Evolutionary conservation across 2,329 filamentous ascomycete species (phyloP), one percentile per base, ranked within the genome.

Genomic region (Xylariaceae sp.): DNA sequence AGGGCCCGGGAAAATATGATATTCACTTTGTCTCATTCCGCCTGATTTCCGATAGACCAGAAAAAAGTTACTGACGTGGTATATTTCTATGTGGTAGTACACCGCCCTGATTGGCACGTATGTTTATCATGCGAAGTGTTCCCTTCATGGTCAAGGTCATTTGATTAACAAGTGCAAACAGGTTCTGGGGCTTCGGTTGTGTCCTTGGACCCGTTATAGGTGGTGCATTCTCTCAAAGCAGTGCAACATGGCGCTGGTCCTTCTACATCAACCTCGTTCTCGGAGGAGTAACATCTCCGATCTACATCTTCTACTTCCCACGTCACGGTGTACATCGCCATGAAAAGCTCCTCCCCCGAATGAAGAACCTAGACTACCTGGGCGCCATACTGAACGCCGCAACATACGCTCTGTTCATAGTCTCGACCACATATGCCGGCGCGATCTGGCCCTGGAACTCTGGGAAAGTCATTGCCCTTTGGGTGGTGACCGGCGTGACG

Each of bases 191-290:
- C 12, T 11, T 64, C 17, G 70, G 69, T 6, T 58, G 60, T 3
- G 59, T 68, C 19, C 46, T 72, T 3, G 70, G 70, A 0, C 69
- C 69, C 1, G 62, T 77, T 11, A 60, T 76, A n/a, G 72, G 73
- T 10, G 73, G 73, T n/a, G 69, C 66, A 0, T 74, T 76, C 29
- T 62, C 63, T 4, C 67, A 70, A 22, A 64, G 55, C 6, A 44
- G 58, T 1, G 70, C 65, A 1, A 67, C 64, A 0, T 76, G 73
- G 73, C 49, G 73, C 37, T 74, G 67, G 67, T 29, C 25, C 8
- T 75, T 75, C 47, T 83, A 83, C 55, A 74, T 82, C 64, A 82
- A 81, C 52, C 65, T 81, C 1, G 61, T 75, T 35, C 67, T 74
- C 1, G 76, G 63, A 4, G 71, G 52, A 22, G 57, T 69, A 25